Conservation (phyloP, 257 asterid genomes). For the Solanum sparsipilum region DNA sequence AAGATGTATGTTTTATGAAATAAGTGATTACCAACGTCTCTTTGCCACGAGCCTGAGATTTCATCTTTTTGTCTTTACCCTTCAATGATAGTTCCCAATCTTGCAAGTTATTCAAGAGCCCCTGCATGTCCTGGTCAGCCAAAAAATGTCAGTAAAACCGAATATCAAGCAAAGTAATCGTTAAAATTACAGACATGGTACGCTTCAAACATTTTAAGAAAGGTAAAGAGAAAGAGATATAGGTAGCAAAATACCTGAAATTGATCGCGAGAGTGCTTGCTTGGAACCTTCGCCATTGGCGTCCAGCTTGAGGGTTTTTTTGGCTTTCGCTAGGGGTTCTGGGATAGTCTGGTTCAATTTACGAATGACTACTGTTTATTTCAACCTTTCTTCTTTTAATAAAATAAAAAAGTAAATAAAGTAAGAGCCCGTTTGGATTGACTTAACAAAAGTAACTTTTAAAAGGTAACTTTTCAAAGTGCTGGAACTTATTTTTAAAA, state of each 20-base stretch:
- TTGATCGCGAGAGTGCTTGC: constrained; percentile 57
- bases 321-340: neutral
- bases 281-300: constrained; percentile 51
- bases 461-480: too few relatives aligned
- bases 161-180: neutral
- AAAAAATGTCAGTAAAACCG: neutral
- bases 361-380: neutral
- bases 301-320: neutral
- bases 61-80: constrained; percentile 66
- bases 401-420: too few relatives aligned
- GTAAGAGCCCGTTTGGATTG: too few relatives aligned
- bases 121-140: constrained; percentile 56
- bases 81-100: constrained; percentile 85
- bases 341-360: neutral
- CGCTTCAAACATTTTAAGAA: neutral
- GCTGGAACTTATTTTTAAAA: too few relatives aligned
- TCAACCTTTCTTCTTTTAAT: neutral
- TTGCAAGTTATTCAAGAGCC: constrained; percentile 72
- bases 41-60: constrained; percentile 37
- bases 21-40: constrained; percentile 42
- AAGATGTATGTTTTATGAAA: neutral
- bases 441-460: too few relatives aligned
- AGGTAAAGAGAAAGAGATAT: neutral
- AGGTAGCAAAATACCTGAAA: constrained; percentile 30
- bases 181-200: neutral